A percentile compares a stretch with the other conserved stretches of the same genome.
Evolutionary conservation across 148 eudicot genomes (phyloP).

Genomic region (Pharnaceum exiguum): DNA sequence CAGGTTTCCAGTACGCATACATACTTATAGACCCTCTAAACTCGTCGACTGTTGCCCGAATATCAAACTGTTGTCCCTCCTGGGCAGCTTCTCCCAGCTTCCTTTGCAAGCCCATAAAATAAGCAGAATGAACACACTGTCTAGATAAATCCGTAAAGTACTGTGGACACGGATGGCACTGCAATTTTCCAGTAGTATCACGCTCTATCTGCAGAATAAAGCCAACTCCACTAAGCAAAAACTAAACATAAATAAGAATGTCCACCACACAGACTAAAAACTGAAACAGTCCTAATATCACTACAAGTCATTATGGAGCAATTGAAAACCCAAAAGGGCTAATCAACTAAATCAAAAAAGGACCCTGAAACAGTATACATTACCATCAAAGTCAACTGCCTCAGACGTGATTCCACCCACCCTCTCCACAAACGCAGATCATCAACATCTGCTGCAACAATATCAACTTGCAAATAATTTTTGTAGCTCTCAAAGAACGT

Average conservation of each 20-base stretch:
- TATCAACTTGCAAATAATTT: conserved; percentile 76
- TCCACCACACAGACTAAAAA: background rate
- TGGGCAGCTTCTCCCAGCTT: conserved; percentile 63
- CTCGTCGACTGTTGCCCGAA: conserved; percentile 67
- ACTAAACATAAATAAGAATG: background rate
- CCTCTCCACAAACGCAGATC: conserved; percentile 91
- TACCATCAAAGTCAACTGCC: conserved; percentile 90
- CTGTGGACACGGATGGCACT: conserved; percentile 85
- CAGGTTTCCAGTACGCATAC: conserved; percentile 76
- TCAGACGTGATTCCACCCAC: conserved; percentile 88
- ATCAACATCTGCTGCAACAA: conserved; percentile 56
- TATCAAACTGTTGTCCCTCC: conserved; percentile 80
- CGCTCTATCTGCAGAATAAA: conserved; percentile 73
- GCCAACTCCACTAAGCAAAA: background rate
- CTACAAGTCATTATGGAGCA: background rate
- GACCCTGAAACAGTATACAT: conserved; percentile 13
- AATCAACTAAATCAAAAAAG: background rate
- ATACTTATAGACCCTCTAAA: conserved; percentile 54
- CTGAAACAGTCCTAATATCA: background rate
- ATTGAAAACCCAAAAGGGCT: background rate
- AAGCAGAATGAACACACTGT: conserved; percentile 62
- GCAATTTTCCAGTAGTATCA: conserved; percentile 68
- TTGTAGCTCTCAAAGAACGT: conserved; percentile 79
- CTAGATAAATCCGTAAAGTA: conserved; percentile 54
- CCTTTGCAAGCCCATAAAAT: conserved; percentile 81